These are phyloP conservation scores for Chara braunii DNA, from an alignment of 139 green algal species.

Conservation along the genomic window DNA sequence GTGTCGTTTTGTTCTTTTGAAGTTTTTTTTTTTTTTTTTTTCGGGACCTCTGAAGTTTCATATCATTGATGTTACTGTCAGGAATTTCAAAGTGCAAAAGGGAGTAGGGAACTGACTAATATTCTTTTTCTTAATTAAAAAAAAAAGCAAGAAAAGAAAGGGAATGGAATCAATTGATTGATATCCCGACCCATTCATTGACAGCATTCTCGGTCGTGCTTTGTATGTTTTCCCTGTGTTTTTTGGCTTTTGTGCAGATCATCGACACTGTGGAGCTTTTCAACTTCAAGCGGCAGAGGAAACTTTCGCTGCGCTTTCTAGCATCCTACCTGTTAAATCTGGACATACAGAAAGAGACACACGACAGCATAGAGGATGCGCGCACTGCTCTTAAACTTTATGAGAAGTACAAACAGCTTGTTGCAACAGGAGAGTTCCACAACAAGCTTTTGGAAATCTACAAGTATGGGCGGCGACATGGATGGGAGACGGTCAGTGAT, in stretches of 20 bases:
- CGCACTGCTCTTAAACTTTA: constrained; percentile 74
- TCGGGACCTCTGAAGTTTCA: too few species aligned
- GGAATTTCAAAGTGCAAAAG: too few species aligned
- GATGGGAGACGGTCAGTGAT: constrained; percentile 23
- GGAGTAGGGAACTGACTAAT: too few species aligned
- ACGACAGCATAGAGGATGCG: constrained; percentile 82
- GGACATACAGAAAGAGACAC: constrained; percentile 64
- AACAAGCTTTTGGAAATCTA: constrained; percentile 46
- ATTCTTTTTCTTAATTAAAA: too few species aligned
- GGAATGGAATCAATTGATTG: too few species aligned
- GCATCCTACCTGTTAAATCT: constrained; percentile 71
- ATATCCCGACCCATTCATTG: too few species aligned
- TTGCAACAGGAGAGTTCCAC: constrained; percentile 53
- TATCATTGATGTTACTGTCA: too few species aligned
- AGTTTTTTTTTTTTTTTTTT: too few species aligned
- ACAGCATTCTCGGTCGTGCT: too few species aligned
- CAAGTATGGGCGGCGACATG: constrained; percentile 16
- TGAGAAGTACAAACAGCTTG: constrained; percentile 64
- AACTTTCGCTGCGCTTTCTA: constrained; percentile 86
- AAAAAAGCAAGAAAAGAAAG: too few species aligned
- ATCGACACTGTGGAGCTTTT: constrained; percentile 92
- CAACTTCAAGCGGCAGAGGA: constrained; percentile 66
- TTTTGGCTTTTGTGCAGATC: constrained; percentile 50
- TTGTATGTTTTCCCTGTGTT: neutral
- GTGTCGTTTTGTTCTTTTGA: too few species aligned